A percentile compares a stretch with the other conserved stretches of the same genome.
These are phyloP conservation scores for Clohesyomyces aquaticus DNA, from an alignment of 495 filamentous ascomycete species.

Conservation along the genomic window DNA sequence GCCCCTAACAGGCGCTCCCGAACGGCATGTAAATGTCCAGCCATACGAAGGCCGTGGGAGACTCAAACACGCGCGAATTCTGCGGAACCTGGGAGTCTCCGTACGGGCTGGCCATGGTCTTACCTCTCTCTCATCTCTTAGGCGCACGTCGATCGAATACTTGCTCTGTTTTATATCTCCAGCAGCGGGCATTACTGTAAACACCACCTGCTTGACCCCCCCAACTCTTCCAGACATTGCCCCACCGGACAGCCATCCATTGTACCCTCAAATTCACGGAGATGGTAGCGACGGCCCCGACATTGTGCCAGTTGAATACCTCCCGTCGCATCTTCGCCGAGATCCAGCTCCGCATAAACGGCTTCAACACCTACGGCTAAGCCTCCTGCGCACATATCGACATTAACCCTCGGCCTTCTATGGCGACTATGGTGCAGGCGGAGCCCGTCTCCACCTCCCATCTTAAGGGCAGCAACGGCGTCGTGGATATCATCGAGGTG, in stretches of 20 bases:
- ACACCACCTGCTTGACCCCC: constrained; percentile 10
- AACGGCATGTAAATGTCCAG: constrained; percentile 38
- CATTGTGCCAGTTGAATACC: constrained; percentile 38
- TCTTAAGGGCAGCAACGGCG: constrained; percentile 38
- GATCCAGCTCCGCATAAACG: constrained; percentile 43
- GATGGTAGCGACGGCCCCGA: constrained; percentile 37
- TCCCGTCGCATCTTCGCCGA: constrained; percentile 43
- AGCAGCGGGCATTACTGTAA: constrained; percentile 13
- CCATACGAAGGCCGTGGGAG: constrained; percentile 34
- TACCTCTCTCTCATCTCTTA: constrained; percentile 33
- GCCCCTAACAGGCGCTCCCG: constrained; percentile 8
- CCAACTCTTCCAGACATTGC: constrained; percentile 19
- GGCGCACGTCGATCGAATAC: constrained; percentile 33
- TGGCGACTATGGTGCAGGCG: constrained; percentile 41
- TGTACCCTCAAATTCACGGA: constrained; percentile 27
- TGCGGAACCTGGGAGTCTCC: constrained; percentile 27
- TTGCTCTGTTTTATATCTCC: constrained; percentile 33
- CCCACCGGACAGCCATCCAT: constrained; percentile 29
- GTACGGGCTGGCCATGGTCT: constrained; percentile 32
- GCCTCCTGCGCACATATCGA: constrained; percentile 1
- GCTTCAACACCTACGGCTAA: constrained; percentile 45
- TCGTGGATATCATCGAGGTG: constrained; percentile 44
- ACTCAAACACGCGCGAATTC: constrained; percentile 21
- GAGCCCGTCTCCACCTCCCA: constrained; percentile 26
- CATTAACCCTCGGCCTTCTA: constrained; percentile 22